Conservation (phyloP, 192 early-diverging fungal species). For the Phycomyces nitens region DNA sequence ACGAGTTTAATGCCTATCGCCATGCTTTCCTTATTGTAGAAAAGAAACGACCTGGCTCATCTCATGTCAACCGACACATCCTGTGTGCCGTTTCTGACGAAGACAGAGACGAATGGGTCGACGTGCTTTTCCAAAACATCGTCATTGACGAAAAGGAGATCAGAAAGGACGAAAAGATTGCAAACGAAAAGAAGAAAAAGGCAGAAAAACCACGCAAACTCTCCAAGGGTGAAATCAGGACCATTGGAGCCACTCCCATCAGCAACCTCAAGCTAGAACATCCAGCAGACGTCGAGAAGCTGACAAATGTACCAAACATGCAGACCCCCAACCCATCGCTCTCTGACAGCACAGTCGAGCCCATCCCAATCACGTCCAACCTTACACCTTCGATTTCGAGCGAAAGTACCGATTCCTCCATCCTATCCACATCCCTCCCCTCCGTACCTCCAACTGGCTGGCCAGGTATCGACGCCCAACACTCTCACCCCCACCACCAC, state of each 20-base stretch:
- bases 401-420: background rate
- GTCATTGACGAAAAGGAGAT: slow-evolving; percentile 10
- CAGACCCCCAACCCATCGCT: no score
- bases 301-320: slow-evolving; percentile 6
- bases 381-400: background rate
- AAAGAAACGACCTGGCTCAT: slow-evolving; percentile 56
- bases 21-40: slow-evolving; percentile 88
- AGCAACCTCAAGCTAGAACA: slow-evolving; percentile 23
- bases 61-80: slow-evolving; percentile 66
- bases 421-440: background rate
- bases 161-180: slow-evolving; percentile 16
- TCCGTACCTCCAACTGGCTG: background rate
- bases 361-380: no score
- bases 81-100: slow-evolving; percentile 85
- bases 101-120: slow-evolving; percentile 92
- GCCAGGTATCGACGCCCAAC: background rate
- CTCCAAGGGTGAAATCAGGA: slow-evolving; percentile 27
- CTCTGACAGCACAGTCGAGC: no score
- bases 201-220: slow-evolving; percentile 23
- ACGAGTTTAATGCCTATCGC: slow-evolving; percentile 58
- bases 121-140: slow-evolving; percentile 53
- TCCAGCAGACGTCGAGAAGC: slow-evolving; percentile 17
- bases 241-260: slow-evolving; percentile 26
- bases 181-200: slow-evolving; percentile 17
- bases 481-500: background rate